These are phyloP conservation scores for Botrytis deweyae DNA, from an alignment of 2,329 filamentous ascomycete genomes.

Conservation along the genomic window DNA sequence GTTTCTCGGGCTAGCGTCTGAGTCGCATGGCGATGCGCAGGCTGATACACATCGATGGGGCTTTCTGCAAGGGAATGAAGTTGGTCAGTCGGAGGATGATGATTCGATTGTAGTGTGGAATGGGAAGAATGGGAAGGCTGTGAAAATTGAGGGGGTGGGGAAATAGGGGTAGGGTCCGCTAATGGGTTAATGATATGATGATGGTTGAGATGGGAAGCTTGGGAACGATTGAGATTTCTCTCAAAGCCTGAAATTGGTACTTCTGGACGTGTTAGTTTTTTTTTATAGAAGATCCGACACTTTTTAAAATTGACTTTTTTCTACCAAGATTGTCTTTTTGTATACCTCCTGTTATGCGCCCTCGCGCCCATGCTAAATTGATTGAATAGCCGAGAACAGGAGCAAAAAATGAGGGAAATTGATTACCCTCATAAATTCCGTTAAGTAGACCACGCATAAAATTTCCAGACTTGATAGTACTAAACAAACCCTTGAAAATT, in stretches of 20 bases:
- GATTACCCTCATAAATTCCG: too few species aligned
- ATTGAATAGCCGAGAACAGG: too few species aligned
- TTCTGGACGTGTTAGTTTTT: neutral
- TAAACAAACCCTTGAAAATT: too few species aligned
- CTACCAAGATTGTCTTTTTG: neutral
- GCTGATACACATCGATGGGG: neutral
- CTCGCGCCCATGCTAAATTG: neutral
- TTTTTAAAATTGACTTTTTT: neutral
- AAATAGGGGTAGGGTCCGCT: too few species aligned
- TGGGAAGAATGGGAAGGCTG: neutral
- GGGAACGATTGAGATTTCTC: neutral
- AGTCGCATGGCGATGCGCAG: neutral
- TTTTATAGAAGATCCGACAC: rapidly evolving
- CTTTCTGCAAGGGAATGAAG: neutral
- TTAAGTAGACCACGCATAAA: too few species aligned
- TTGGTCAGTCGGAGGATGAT: neutral
- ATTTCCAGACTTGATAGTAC: too few species aligned
- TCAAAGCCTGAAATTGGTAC: neutral
- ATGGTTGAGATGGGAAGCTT: neutral
- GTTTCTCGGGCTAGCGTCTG: neutral
- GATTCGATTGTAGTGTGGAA: neutral
- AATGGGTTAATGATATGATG: neutral
- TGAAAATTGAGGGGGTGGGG: neutral
- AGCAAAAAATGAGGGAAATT: too few species aligned
- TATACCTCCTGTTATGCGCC: neutral